Evolutionary conservation across 371 early-diverging fungal genomes (phyloP).

Genomic region (Mortierella sp.): DNA sequence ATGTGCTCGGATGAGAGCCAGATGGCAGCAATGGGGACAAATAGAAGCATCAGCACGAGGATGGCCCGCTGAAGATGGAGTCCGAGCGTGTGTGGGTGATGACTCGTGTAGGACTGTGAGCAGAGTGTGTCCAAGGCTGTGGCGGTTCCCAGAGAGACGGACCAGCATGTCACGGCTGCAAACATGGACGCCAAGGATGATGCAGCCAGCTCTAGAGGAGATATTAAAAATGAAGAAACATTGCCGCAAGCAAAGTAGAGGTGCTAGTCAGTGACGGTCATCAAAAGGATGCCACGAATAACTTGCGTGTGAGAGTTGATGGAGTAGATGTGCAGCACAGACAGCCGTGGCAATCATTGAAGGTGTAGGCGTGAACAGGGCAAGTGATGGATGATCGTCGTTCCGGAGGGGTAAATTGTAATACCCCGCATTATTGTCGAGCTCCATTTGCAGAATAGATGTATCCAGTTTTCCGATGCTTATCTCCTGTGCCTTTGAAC

Average conservation of each 20-base stretch:
- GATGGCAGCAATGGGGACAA: conserved; percentile 76
- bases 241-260: neutral
- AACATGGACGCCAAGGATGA: conserved; percentile 83
- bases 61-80: conserved; percentile 87
- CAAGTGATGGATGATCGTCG: too few species aligned
- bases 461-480: neutral
- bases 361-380: too few species aligned
- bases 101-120: conserved; percentile 84
- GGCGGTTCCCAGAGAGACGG: conserved; percentile 80
- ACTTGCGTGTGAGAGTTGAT: too few species aligned
- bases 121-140: conserved; percentile 92
- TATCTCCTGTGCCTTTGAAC: neutral
- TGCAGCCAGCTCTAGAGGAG: conserved; percentile 78
- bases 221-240: neutral
- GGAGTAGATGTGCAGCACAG: too few species aligned
- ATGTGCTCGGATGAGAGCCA: conserved; percentile 80
- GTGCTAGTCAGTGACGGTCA: too few species aligned
- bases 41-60: conserved; percentile 72
- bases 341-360: too few species aligned
- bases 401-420: too few species aligned
- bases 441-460: too few species aligned
- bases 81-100: conserved; percentile 78
- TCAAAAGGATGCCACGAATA: neutral
- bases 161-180: conserved; percentile 86
- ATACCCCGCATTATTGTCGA: too few species aligned